Evolutionary conservation across 495 filamentous ascomycete species (phyloP).

Genomic region (Xylaria sp.): DNA sequence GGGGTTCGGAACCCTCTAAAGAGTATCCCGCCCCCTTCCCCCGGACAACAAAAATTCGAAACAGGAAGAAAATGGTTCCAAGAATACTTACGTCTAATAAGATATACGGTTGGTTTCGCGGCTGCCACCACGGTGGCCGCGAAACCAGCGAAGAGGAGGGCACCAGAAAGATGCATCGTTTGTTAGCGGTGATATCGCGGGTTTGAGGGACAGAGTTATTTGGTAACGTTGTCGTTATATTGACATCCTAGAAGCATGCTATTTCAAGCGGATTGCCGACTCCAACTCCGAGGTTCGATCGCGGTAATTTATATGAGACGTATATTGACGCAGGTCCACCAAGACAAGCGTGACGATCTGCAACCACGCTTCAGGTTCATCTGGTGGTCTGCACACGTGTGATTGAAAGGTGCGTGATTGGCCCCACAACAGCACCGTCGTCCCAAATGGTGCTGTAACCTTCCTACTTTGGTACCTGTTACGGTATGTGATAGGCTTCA

Average conservation of each 20-base stretch:
- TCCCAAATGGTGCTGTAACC: conserved; percentile 12
- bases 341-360: conserved; percentile 5
- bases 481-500: conserved; percentile 16
- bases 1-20: no score
- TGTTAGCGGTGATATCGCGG: not conserved
- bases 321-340: not conserved
- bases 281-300: not conserved
- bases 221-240: not conserved
- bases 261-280: not conserved
- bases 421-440: not conserved
- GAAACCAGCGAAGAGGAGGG: conserved; percentile 26
- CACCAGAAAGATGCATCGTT: conserved; percentile 28
- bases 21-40: no score
- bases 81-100: conserved; percentile 52
- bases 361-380: not conserved
- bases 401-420: not conserved
- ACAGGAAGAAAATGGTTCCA: no score
- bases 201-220: not conserved
- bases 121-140: conserved; percentile 24
- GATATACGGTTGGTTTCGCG: conserved; percentile 49
- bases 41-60: no score
- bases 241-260: not conserved
- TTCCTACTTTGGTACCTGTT: conserved; percentile 20
- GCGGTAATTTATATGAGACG: conserved; percentile 1
- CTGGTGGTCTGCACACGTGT: conserved; percentile 19